Conservation (phyloP, 225 moss, liverwort and hornwort species). For the Takakia lepidozioides region DNA sequence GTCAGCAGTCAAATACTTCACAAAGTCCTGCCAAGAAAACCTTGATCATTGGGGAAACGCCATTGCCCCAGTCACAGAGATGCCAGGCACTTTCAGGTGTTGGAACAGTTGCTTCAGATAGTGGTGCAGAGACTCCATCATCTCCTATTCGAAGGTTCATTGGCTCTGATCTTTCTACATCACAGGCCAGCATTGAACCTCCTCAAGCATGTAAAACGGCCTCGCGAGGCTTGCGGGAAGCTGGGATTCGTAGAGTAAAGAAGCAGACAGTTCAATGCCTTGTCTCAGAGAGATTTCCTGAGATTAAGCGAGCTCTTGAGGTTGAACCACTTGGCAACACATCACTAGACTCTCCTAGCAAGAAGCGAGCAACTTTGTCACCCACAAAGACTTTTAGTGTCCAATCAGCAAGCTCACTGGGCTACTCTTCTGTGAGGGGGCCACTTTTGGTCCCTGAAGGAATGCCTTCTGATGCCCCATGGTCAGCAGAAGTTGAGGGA, state of each 20-base stretch:
- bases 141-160: constrained; percentile 5
- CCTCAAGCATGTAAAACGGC: constrained; percentile 12
- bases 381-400: constrained; percentile 2
- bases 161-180: constrained; percentile 8
- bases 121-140: not conserved
- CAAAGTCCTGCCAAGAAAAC: constrained; percentile 31
- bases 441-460: too few relatives aligned
- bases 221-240: constrained; percentile 21
- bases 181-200: constrained; percentile 14
- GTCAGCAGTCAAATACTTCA: too few relatives aligned
- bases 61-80: not conserved
- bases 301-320: constrained; percentile 15
- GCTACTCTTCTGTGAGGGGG: too few relatives aligned
- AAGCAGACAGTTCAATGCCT: constrained; percentile 17
- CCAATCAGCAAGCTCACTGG: too few relatives aligned
- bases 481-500: constrained; percentile 5
- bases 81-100: not conserved
- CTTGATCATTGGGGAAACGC: constrained; percentile 25
- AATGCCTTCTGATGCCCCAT: constrained; percentile 11
- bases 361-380: constrained; percentile 12
- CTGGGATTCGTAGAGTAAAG: constrained; percentile 18
- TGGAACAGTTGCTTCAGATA: not conserved
- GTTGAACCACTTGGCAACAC: constrained; percentile 9
- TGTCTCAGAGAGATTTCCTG: constrained; percentile 5
- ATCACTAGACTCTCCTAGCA: constrained; percentile 12